A percentile compares a stretch with the other conserved stretches of the same genome.
phyloP scores from a whole-genome alignment of 2,329 filamentous ascomycete species.

The Septoria linicola region DNA sequence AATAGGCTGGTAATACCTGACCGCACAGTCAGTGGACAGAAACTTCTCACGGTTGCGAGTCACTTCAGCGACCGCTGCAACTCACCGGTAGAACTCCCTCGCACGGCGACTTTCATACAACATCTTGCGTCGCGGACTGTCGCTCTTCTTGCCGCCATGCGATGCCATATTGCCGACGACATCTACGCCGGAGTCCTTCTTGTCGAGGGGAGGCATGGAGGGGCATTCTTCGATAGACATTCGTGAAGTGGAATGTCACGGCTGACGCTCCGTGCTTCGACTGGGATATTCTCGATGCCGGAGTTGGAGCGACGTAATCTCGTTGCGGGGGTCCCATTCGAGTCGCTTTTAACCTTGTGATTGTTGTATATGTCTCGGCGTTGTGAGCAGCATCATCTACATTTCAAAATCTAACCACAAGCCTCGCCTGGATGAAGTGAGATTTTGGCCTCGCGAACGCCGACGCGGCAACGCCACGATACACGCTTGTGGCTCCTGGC shows the following conservation, averaged over 20 bases:
- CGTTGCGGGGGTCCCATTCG: constrained; percentile 3
- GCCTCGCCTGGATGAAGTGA: no score
- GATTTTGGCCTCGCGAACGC: no score
- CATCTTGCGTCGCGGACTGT: constrained; percentile 20
- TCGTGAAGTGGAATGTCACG: constrained; percentile 7
- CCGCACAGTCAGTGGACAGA: constrained; percentile 4
- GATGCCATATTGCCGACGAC: constrained; percentile 19
- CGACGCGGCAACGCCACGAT: no score
- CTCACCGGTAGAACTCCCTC: constrained; percentile 36
- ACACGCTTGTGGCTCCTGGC: no score
- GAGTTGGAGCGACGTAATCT: constrained; percentile 6
- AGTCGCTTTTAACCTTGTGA: not conserved
- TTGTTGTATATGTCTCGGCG: not conserved
- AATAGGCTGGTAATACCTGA: constrained; percentile 34
- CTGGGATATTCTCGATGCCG: constrained; percentile 9
- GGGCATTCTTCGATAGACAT: constrained; percentile 12
- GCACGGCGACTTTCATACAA: constrained; percentile 33
- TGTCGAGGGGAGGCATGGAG: constrained; percentile 7
- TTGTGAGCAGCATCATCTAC: no score
- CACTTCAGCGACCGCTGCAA: not conserved
- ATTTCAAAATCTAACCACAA: no score
- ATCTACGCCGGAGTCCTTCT: constrained; percentile 13
- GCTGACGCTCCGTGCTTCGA: constrained; percentile 5
- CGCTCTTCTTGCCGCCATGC: constrained; percentile 9
- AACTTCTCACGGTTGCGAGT: constrained; percentile 2